A percentile compares a stretch with the other conserved stretches of the same genome.
Conservation (phyloP, 2,329 filamentous ascomycete genomes). For the Shiraia bambusicola region DNA sequence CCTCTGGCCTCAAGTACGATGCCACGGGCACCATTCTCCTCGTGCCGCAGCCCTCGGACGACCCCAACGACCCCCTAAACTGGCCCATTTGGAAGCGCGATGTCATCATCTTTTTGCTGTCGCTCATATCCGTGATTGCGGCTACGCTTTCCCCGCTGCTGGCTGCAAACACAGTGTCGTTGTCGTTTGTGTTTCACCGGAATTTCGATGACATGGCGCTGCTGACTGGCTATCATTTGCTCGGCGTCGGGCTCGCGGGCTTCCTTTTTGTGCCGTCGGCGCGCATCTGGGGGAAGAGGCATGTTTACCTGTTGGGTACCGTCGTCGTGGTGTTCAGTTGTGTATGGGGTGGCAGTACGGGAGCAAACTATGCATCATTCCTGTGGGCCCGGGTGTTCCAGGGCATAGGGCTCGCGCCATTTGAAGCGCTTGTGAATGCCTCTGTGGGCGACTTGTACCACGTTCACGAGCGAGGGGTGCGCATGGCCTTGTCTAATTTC, state of each 20-base stretch:
- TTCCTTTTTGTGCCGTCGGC: slow-evolving; percentile 85
- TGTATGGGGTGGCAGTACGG: slow-evolving; percentile 73
- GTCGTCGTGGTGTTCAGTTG: slow-evolving; percentile 72
- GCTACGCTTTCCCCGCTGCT: slow-evolving; percentile 83
- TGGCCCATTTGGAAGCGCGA: slow-evolving; percentile 90
- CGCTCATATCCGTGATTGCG: slow-evolving; percentile 77
- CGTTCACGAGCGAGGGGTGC: slow-evolving; percentile 79
- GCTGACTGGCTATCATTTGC: slow-evolving; percentile 82
- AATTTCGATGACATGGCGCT: slow-evolving; percentile 76
- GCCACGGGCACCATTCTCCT: slow-evolving; percentile 72
- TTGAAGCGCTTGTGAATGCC: slow-evolving; percentile 86
- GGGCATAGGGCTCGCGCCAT: slow-evolving; percentile 82
- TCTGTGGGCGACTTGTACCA: slow-evolving; percentile 88
- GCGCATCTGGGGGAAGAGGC: slow-evolving; percentile 89
- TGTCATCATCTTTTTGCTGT: slow-evolving; percentile 75
- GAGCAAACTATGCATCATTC: slow-evolving; percentile 69
- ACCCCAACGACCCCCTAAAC: slow-evolving; percentile 85
- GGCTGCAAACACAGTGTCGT: slow-evolving; percentile 80
- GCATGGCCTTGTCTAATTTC: slow-evolving; percentile 80
- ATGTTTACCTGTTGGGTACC: slow-evolving; percentile 78
- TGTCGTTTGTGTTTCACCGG: slow-evolving; percentile 65
- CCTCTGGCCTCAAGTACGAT: slow-evolving; percentile 68
- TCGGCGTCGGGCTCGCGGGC: slow-evolving; percentile 78
- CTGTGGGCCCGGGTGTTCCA: slow-evolving; percentile 80
- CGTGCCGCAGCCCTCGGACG: slow-evolving; percentile 86